Base-by-base conservation (phyloP, 306 rosid genomes). In the Cajanus cajan region DNA sequence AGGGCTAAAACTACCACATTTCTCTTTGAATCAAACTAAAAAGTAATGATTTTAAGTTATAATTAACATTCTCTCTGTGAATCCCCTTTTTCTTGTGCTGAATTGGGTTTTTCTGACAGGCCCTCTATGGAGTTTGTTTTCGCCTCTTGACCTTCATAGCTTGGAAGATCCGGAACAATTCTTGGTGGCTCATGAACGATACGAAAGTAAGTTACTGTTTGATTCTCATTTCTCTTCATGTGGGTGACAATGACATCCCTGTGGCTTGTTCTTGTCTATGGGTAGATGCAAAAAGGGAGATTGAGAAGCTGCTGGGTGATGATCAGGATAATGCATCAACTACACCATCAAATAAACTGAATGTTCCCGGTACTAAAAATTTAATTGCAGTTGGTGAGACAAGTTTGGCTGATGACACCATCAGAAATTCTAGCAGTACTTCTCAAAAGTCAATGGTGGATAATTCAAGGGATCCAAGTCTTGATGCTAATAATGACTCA, bases 1-100 rank as follows among this genome's bases (percentile, higher is more conserved):
- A 72, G 94, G 87, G 81, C 94, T 78, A 69, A 88, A 93, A 80
- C 91, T 86, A 22, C 87, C 91, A 8, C 90, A 84, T 50, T 95
- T 95, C 79, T 86, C 90, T 57, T 34, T 90, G 25, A 91, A 82
- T 68, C 92, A 92, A 24, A 75, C 83, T 81, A 73, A 43, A 34
- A 82, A 80, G 99, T 93, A 85, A 76, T 37, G 57, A n/a, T n/a
- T n/a, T n/a, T n/a, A n/a, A n/a, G n/a, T n/a, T n/a, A n/a, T n/a
- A n/a, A n/a, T n/a, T n/a, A n/a, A n/a, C n/a, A n/a, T n/a, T n/a
- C n/a, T n/a, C n/a, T n/a, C n/a, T n/a, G n/a, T n/a, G n/a, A n/a
- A n/a, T n/a, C n/a, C n/a, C n/a, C n/a, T n/a, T n/a, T n/a, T n/a
- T n/a, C n/a, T n/a, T n/a, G n/a, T n/a, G n/a, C n/a, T n/a, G n/a